These are phyloP conservation scores for Bocquillonia castaneifolia DNA, from an alignment of 441 rosid genomes.

Conservation along the genomic window DNA sequence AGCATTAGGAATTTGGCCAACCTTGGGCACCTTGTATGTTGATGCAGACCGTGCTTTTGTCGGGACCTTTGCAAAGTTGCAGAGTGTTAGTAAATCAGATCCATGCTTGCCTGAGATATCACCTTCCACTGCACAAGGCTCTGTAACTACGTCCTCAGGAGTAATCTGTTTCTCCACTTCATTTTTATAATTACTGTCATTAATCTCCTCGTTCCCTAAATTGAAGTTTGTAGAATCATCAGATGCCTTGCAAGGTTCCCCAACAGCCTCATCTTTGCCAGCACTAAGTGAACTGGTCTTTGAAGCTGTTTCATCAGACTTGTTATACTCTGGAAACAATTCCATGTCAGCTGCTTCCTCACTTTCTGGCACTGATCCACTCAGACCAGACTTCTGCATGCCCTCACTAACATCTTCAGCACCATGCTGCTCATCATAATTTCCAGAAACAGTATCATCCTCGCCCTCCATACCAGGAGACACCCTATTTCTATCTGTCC, in stretches of 20 bases:
- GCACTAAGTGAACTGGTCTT: constrained; percentile 48
- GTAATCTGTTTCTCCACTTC: constrained; percentile 42
- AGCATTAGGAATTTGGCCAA: constrained; percentile 32
- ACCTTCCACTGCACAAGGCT: constrained; percentile 29
- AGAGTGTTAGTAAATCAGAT: constrained; percentile 55
- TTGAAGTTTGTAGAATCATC: constrained; percentile 30
- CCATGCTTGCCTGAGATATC: constrained; percentile 39
- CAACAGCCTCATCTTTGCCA: constrained; percentile 43
- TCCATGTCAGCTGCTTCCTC: constrained; percentile 53
- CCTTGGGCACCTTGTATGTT: constrained; percentile 42
- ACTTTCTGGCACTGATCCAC: constrained; percentile 33
- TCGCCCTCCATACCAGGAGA: constrained; percentile 55
- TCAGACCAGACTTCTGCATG: constrained; percentile 43
- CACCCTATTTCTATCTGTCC: constrained; percentile 54
- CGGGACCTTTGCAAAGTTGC: constrained; percentile 80
- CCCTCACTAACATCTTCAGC: constrained; percentile 50
- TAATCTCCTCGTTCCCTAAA: constrained; percentile 40
- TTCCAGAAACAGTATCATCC: constrained; percentile 45
- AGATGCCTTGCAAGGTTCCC: constrained; percentile 44
- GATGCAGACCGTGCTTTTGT: constrained; percentile 79
- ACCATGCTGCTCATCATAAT: constrained; percentile 52
- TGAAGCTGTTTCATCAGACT: constrained; percentile 46
- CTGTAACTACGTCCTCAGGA: constrained; percentile 32
- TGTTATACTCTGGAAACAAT: constrained; percentile 41
- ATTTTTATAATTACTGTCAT: constrained; percentile 28